Evolutionary conservation across 192 early-diverging fungal species (phyloP).

Genomic region (Entomortierella chlamydospora): DNA sequence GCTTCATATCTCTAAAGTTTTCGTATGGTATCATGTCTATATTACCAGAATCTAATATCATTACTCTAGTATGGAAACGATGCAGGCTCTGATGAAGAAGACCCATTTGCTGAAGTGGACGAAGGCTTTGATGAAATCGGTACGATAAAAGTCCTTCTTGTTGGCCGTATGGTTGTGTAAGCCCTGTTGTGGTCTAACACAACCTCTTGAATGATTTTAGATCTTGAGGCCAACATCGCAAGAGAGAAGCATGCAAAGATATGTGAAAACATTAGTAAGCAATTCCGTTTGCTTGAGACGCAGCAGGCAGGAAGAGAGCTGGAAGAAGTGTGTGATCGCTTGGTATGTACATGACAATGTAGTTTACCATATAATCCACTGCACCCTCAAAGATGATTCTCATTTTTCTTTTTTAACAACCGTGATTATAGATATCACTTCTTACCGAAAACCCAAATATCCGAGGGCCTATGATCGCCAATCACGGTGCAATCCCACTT

Average conservation of each 20-base stretch:
- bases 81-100: conserved; percentile 59
- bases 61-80: conserved; percentile 51
- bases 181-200: not conserved
- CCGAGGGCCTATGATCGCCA: conserved; percentile 56
- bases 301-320: conserved; percentile 28
- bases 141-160: conserved; percentile 29
- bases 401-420: not conserved
- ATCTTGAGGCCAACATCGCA: conserved; percentile 61
- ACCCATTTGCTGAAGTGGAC: conserved; percentile 62
- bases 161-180: no score
- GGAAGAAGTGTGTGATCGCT: conserved; percentile 38
- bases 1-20: not conserved
- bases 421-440: conserved; percentile 22
- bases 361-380: not conserved
- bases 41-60: not conserved
- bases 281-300: conserved; percentile 47
- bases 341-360: conserved; percentile 14
- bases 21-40: not conserved
- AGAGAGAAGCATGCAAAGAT: conserved; percentile 57
- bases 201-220: conserved; percentile 7
- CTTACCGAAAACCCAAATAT: conserved; percentile 56
- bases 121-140: conserved; percentile 63
- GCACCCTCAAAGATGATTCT: not conserved
- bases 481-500: conserved; percentile 60
- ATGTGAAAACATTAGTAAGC: conserved; percentile 37